Evolutionary conservation across 1,284 basidiomycete species (phyloP), one percentile per base, ranked within the genome.

Genomic region (Phlebopus sp.): DNA sequence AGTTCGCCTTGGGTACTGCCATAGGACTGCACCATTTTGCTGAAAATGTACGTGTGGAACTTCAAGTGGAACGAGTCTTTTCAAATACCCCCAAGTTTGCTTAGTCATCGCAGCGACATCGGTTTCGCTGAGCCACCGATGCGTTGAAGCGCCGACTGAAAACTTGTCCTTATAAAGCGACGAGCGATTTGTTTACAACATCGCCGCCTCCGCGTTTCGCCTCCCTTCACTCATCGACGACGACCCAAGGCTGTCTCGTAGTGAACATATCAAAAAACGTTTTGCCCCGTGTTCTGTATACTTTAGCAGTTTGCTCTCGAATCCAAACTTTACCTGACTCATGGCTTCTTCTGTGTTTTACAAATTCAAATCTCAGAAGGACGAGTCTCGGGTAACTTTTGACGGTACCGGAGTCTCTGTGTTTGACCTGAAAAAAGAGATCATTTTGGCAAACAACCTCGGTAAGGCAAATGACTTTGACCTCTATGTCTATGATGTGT

Each of bases 321-420:
- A 67, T 67, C 58, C 55, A 66, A 66, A 57, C 39, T 55, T 55
- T 62, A 37, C 39, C 51, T 59, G 41, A 25, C 44, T 30, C 67
- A 96, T 95, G 92, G 80, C 88, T 62, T 94, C 92, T 62, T 92
- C 88, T 68, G 93, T 99, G 63, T 98, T 97, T 76, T 99, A 98
- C 83, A 92, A 90, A 72, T 99, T 97, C 86, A 92, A 86, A 69
- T 95, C 94, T 55, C 90, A 93, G 67, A 90, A 82, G 75, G 88
- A 93, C 72, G 94, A 97, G 72, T 94, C 92, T 53, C 81, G 93
- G 66, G 86, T 98, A 69, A 89, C 92, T 50, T 98, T 99, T 74
- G 96, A 99, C 68, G 96, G 96, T 61, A 97, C 96, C 55, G 92
- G 93, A 56, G 97, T 99, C 66, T 95, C 93, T 61, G 92, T 99